A percentile compares a stretch with the other conserved stretches of the same genome.
Evolutionary conservation across 2,329 filamentous ascomycete species (phyloP).

Genomic region (Talaromyces pinophilus): DNA sequence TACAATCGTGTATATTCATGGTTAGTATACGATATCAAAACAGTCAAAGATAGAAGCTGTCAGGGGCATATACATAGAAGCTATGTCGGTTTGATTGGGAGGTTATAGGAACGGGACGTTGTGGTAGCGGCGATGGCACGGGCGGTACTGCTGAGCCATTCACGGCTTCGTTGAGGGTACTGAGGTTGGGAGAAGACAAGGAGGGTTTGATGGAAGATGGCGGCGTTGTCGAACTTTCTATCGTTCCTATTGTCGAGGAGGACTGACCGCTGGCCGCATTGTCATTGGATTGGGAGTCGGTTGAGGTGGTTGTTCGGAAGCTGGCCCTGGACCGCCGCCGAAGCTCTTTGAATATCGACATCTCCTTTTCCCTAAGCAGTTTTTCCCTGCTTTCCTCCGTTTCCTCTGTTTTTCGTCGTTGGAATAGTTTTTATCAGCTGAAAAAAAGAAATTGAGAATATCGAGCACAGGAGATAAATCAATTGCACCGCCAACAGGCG

Average conservation of each 20-base stretch:
- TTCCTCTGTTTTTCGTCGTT: neutral
- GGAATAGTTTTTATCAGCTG: neutral
- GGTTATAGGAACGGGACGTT: constrained; percentile 49
- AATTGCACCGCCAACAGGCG: constrained; percentile 12
- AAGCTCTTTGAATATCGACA: constrained; percentile 72
- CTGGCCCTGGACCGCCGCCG: constrained; percentile 75
- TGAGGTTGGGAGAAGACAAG: constrained; percentile 65
- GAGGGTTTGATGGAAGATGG: constrained; percentile 70
- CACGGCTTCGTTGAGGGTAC: constrained; percentile 45
- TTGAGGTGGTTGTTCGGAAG: constrained; percentile 61
- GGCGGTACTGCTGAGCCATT: constrained; percentile 30
- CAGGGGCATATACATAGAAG: constrained; percentile 39
- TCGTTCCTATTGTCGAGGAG: constrained; percentile 62
- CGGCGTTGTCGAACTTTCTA: constrained; percentile 62
- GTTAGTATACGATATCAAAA: neutral
- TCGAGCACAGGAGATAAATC: neutral
- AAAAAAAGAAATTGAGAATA: neutral
- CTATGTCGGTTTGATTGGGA: constrained; percentile 46
- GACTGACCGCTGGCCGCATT: constrained; percentile 65
- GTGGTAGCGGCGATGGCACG: constrained; percentile 45
- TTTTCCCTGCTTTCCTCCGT: neutral
- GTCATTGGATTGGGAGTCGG: constrained; percentile 53
- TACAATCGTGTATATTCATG: constrained; percentile 25
- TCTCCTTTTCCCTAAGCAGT: constrained; percentile 26
- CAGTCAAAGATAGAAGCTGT: neutral